Percentiles rank a stretch among this genome's conserved stretches.
Conservation (phyloP, 2,329 filamentous ascomycete genomes). For the Aspergillus glaucus region DNA sequence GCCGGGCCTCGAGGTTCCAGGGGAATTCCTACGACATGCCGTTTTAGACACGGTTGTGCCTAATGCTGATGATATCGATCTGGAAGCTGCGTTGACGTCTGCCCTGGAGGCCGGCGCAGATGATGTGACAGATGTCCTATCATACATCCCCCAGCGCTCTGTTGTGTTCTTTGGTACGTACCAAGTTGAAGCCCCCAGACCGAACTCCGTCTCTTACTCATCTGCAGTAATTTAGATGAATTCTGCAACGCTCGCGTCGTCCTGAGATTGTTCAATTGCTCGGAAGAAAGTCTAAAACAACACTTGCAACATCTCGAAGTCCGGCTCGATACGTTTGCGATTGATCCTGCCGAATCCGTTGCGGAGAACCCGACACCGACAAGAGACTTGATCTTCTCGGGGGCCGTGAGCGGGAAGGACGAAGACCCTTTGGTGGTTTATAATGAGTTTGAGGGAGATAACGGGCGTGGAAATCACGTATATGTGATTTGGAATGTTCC, state of each 20-base stretch:
- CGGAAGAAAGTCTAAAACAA: slow-evolving; percentile 42
- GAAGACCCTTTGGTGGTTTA: slow-evolving; percentile 42
- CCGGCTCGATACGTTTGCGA: slow-evolving; percentile 45
- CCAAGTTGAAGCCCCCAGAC: slow-evolving; percentile 1
- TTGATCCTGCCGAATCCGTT: slow-evolving; percentile 35
- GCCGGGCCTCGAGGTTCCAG: slow-evolving; percentile 30
- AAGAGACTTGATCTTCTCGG: slow-evolving; percentile 40
- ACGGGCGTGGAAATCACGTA: slow-evolving; percentile 33
- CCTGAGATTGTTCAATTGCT: slow-evolving; percentile 46
- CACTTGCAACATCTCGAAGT: slow-evolving; percentile 46
- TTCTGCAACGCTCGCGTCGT: slow-evolving; percentile 46
- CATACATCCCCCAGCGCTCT: slow-evolving; percentile 46
- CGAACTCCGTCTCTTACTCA: slow-evolving; percentile 42
- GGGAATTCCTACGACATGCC: slow-evolving; percentile 37
- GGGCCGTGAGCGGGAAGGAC: slow-evolving; percentile 29
- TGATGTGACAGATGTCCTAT: slow-evolving; percentile 39
- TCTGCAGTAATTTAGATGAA: slow-evolving; percentile 48
- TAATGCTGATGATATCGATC: slow-evolving; percentile 33
- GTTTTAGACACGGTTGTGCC: slow-evolving; percentile 40
- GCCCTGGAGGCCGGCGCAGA: slow-evolving; percentile 42
- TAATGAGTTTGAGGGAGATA: slow-evolving; percentile 36
- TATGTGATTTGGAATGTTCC: slow-evolving; percentile 42
- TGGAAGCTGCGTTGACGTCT: slow-evolving; percentile 36
- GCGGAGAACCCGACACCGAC: slow-evolving; percentile 33
- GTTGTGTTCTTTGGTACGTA: slow-evolving; percentile 47